These are phyloP conservation scores for Plasmodium reichenowi DNA, from an alignment of 169 alveolate genomes.

Conservation along the genomic window DNA sequence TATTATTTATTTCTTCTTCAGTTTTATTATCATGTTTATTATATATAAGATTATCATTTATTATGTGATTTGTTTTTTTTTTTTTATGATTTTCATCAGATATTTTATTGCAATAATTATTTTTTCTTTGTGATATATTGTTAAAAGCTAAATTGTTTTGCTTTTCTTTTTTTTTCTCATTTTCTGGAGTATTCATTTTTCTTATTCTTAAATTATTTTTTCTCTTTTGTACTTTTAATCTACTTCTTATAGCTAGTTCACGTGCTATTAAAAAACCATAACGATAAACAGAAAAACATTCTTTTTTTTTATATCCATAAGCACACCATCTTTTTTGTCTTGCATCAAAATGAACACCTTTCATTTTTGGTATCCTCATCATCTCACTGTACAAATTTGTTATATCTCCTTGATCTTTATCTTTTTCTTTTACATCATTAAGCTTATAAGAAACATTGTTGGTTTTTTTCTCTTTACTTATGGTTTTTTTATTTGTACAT, in stretches of 20 bases:
- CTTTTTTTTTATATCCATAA: constrained; percentile 74
- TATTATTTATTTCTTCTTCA: background rate
- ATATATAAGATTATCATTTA: background rate
- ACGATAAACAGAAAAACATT: constrained; percentile 70
- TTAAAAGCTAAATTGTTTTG: background rate
- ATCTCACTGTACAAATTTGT: constrained; percentile 33
- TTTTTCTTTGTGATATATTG: background rate
- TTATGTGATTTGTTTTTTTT: background rate
- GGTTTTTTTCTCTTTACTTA: background rate
- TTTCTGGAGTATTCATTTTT: constrained; percentile 4
- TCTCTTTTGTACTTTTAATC: constrained; percentile 61
- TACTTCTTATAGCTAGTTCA: constrained; percentile 68
- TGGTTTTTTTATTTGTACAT: background rate
- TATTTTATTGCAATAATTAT: background rate
- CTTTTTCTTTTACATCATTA: constrained; percentile 5
- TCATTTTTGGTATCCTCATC: constrained; percentile 69
- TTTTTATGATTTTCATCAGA: background rate
- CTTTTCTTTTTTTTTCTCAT: background rate
- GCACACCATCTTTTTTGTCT: constrained; percentile 77
- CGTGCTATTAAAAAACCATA: constrained; percentile 75
- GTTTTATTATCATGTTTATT: background rate
- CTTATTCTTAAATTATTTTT: constrained; percentile 37
- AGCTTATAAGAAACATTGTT: constrained; percentile 9
- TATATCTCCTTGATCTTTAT: constrained; percentile 6
- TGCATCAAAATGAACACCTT: constrained; percentile 75